A percentile compares a stretch with the other conserved stretches of the same genome.
phyloP scores from a whole-genome alignment of 345 rosid species.

The Citrus glauca region DNA sequence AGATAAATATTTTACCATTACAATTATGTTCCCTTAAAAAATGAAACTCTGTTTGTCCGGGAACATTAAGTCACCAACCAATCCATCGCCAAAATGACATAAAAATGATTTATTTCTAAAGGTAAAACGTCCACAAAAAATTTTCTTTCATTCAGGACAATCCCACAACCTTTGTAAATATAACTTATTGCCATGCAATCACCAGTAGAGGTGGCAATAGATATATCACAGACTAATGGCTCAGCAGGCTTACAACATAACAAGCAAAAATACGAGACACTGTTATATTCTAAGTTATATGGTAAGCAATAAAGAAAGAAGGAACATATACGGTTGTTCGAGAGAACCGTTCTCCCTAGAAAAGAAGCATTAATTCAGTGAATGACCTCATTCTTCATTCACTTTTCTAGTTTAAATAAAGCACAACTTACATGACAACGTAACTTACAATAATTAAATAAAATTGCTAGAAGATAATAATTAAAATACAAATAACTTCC shows the following conservation, averaged over 20 bases:
- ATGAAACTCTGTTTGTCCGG: background rate
- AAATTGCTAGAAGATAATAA: too few species aligned
- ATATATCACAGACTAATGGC: background rate
- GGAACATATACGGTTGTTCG: too few species aligned
- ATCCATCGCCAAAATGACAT: background rate
- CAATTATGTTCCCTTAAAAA: background rate
- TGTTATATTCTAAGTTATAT: too few species aligned
- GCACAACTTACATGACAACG: too few species aligned
- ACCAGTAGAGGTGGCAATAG: background rate
- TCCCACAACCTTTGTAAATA: background rate
- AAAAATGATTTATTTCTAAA: background rate
- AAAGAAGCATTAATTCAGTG: too few species aligned
- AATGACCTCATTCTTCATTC: too few species aligned
- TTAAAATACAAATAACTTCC: too few species aligned
- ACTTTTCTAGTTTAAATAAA: too few species aligned
- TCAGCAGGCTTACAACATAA: background rate
- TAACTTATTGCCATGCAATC: background rate
- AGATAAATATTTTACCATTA: background rate
- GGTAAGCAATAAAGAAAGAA: too few species aligned
- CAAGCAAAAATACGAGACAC: background rate
- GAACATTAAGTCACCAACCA: background rate
- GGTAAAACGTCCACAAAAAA: background rate
- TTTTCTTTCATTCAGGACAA: background rate
- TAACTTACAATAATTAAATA: too few species aligned
- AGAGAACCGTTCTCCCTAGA: too few species aligned